Evolutionary conservation across 139 green algal species (phyloP), one percentile per base, ranked within the genome.

Genomic region (Yamagishiella unicocca): DNA sequence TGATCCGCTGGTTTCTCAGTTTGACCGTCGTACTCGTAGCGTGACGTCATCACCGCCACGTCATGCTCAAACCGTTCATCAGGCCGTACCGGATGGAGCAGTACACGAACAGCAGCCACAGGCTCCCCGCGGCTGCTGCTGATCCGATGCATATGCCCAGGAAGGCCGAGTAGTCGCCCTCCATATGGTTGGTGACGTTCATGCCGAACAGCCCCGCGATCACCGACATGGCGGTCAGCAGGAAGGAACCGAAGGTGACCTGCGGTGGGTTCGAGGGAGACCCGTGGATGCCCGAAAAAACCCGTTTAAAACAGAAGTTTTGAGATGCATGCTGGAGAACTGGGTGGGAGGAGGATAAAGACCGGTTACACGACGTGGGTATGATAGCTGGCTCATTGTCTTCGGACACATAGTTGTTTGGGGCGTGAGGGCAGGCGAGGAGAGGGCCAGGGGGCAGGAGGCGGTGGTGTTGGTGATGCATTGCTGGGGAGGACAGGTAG

Each of bases 171-270:
- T 77, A 77, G 80, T 77, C 64, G 40, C n/a, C 38, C 78, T 85
- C 78, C 62, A 77, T 24, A 9, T 37, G 27, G 82, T 93, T 94
- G 84, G 82, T 85, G n/a, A 98, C 77, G 82, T 98, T 98, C 96
- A 98, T 98, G 22, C 96, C 96, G 86, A 98, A 98, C 5, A 98
- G 88, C 33, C 91, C 90, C 31, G 93, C 90, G 17, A 98, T 89
- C 35, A 96, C 92, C 1, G 89, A 88, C 67, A 95, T 89, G 40
- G 95, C 70, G 4, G 92, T 91, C 31, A 98, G 83, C 35, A 88
- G 90, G 46, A 96, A 93, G 42, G 93, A 96, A 19, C 88, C 93
- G 21, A 93, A 92, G n/a, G 96, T 97, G 88, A 85, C 79, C 77
- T 84, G 77, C 21, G 33, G 53, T 50, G 33, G 3, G 8, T 58